Percentiles rank a stretch among this genome's conserved stretches.
phyloP scores from a whole-genome alignment of 2,329 filamentous ascomycete species.

The Aspergillus persii region DNA sequence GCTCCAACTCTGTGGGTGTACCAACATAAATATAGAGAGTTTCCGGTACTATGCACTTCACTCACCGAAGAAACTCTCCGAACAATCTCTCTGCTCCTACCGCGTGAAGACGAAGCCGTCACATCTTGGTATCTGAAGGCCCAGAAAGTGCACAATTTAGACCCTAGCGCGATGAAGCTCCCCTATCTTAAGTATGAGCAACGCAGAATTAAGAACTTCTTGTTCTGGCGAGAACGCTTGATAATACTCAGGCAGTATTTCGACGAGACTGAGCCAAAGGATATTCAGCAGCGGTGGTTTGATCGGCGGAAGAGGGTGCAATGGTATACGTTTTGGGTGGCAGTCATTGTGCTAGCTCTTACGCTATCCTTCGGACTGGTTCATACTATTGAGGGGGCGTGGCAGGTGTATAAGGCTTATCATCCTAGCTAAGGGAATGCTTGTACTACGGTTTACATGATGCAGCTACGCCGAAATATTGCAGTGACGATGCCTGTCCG shows the following conservation, averaged over 20 bases:
- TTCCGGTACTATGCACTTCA: not conserved
- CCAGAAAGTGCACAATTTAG: not conserved
- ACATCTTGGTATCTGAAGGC: not conserved
- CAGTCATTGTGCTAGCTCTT: not conserved
- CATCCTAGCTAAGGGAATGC: too few species aligned
- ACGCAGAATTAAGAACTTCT: not conserved
- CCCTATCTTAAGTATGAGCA: too few species aligned
- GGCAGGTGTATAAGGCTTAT: too few species aligned
- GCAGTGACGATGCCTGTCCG: too few species aligned
- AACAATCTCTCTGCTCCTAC: not conserved
- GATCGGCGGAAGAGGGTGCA: not conserved
- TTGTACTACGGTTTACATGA: not conserved
- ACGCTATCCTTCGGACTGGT: not conserved
- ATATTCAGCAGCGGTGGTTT: not conserved
- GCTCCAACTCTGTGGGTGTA: too few species aligned
- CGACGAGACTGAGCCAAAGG: not conserved
- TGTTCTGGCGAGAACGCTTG: not conserved
- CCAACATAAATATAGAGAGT: too few species aligned
- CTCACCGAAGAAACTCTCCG: not conserved
- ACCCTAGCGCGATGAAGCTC: not conserved
- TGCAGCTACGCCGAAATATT: too few species aligned
- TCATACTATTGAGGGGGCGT: not conserved
- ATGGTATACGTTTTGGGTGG: not conserved
- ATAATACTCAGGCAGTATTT: not conserved
- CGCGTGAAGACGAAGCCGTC: not conserved